A percentile compares a stretch with the other conserved stretches of the same genome.
Conservation (phyloP, 805 yeast species). For the Saccharomycopsis schoenii region DNA sequence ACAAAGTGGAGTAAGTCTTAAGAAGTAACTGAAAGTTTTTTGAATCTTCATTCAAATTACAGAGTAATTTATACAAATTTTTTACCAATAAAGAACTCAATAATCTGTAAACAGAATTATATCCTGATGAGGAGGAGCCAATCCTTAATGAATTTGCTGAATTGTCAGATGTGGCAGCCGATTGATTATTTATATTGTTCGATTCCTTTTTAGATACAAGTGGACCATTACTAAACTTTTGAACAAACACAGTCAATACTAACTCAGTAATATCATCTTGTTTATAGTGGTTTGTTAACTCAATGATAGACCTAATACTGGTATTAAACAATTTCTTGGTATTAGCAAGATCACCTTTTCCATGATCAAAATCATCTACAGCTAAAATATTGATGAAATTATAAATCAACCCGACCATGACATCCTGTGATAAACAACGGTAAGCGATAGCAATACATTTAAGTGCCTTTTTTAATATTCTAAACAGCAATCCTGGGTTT, state of each 20-base stretch:
- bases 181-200: conserved; percentile 1
- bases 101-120: conserved; percentile 62
- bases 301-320: conserved; percentile 57
- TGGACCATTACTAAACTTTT: conserved; percentile 33
- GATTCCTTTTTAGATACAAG: neutral
- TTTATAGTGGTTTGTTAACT: conserved; percentile 53
- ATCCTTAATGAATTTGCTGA: neutral
- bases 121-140: conserved; percentile 42
- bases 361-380: conserved; percentile 24
- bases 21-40: conserved; percentile 32
- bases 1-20: conserved; percentile 44
- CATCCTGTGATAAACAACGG: conserved; percentile 64
- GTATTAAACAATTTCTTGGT: conserved; percentile 40
- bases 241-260: conserved; percentile 73
- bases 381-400: conserved; percentile 68
- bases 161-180: neutral
- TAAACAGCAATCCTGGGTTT: conserved; percentile 40
- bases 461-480: conserved; percentile 9
- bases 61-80: conserved; percentile 9
- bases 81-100: conserved; percentile 20
- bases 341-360: conserved; percentile 20
- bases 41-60: conserved; percentile 4
- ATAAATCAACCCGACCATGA: conserved; percentile 75
- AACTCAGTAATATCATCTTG: conserved; percentile 68
- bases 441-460: conserved; percentile 48